Evolutionary conservation across 2,329 filamentous ascomycete species (phyloP).

Genomic region (Massarina eburnea): DNA sequence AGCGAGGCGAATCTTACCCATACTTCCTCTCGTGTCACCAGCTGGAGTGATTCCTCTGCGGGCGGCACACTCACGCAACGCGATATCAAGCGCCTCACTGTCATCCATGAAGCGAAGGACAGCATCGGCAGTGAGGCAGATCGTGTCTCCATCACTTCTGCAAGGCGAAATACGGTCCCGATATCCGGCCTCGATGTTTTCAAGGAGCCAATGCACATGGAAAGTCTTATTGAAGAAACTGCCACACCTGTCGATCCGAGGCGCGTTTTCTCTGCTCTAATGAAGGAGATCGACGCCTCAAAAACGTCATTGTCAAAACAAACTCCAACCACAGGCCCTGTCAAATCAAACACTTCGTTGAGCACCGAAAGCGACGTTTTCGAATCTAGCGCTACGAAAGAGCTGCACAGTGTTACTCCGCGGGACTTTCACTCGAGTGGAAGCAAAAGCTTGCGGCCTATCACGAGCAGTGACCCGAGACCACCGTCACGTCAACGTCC

Average conservation of each 20-base stretch:
- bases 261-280: conserved; percentile 39
- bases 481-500: conserved; percentile 12
- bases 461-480: conserved; percentile 13
- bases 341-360: conserved; percentile 9
- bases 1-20: conserved; percentile 54
- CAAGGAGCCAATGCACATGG: conserved; percentile 35
- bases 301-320: conserved; percentile 9
- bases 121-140: conserved; percentile 35
- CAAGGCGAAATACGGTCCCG: conserved; percentile 20
- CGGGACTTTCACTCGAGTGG: conserved; percentile 16
- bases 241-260: conserved; percentile 34
- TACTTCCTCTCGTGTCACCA: conserved; percentile 62
- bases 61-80: conserved; percentile 56
- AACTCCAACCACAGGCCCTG: not conserved
- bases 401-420: conserved; percentile 8
- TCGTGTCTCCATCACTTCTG: conserved; percentile 7
- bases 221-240: conserved; percentile 26
- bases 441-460: conserved; percentile 10
- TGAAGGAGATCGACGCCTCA: conserved; percentile 34
- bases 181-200: conserved; percentile 28
- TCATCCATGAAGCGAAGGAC: conserved; percentile 60
- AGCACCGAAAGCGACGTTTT: conserved; percentile 31
- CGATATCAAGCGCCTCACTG: conserved; percentile 62
- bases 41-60: conserved; percentile 68
- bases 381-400: conserved; percentile 22